phyloP scores from a whole-genome alignment of 768 basidiomycete species.

The Mycena leptocephala region DNA sequence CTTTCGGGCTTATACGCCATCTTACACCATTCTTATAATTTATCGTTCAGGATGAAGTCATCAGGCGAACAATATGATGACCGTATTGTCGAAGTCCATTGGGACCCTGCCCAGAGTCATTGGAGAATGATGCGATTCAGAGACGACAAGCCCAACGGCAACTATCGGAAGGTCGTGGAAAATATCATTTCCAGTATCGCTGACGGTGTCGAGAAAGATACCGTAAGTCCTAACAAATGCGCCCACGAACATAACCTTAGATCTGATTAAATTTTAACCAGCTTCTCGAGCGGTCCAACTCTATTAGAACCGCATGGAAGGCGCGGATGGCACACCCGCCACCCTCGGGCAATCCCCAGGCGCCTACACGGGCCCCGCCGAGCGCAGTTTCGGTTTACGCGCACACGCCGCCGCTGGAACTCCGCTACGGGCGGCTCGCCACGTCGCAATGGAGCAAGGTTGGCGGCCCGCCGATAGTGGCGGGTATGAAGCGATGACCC shows the following conservation, averaged over 20 bases:
- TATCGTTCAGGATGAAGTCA: constrained; percentile 86
- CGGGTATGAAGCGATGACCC: constrained; percentile 68
- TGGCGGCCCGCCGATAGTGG: constrained; percentile 72
- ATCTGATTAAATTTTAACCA: constrained; percentile 48
- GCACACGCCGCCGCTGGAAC: constrained; percentile 50
- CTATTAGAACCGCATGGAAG: constrained; percentile 86
- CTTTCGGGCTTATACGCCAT: constrained; percentile 20
- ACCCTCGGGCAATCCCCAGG: constrained; percentile 40
- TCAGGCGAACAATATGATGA: constrained; percentile 93
- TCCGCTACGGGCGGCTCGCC: constrained; percentile 79
- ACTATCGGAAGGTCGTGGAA: constrained; percentile 87
- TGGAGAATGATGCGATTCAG: constrained; percentile 97
- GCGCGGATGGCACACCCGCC: constrained; percentile 64
- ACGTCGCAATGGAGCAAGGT: constrained; percentile 83
- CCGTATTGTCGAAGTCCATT: constrained; percentile 94
- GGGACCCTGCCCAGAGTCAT: constrained; percentile 76
- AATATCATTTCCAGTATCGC: constrained; percentile 93
- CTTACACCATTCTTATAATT: constrained; percentile 11
- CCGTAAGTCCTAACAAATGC: constrained; percentile 66
- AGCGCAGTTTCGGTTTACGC: constrained; percentile 44
- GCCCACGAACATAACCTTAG: constrained; percentile 18
- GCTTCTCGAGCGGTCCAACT: constrained; percentile 77
- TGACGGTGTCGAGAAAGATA: constrained; percentile 94
- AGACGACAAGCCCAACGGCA: constrained; percentile 95
- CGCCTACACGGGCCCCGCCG: constrained; percentile 44